Conservation (phyloP, 1,139 yeast genomes). For the Pichia sp. region DNA sequence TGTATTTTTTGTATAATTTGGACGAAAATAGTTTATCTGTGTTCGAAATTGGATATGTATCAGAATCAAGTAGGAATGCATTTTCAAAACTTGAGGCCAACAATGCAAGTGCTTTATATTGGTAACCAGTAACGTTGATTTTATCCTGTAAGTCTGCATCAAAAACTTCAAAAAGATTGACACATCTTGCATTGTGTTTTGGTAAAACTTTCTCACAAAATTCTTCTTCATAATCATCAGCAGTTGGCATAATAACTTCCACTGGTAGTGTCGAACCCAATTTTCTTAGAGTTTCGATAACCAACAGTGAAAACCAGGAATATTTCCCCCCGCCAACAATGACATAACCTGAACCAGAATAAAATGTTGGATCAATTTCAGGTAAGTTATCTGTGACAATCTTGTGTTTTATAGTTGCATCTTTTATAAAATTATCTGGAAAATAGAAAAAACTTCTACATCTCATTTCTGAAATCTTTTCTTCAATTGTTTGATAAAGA, state of each 20-base stretch:
- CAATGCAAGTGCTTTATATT: slow-evolving; percentile 50
- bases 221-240: slow-evolving; percentile 40
- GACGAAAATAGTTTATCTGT: slow-evolving; percentile 44
- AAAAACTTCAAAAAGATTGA: slow-evolving; percentile 34
- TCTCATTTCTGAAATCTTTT: slow-evolving; percentile 21
- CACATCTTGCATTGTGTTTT: slow-evolving; percentile 38
- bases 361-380: slow-evolving; percentile 28
- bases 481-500: slow-evolving; percentile 22
- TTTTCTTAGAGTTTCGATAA: slow-evolving; percentile 56
- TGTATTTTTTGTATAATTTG: slow-evolving; percentile 29
- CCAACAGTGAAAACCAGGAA: slow-evolving; percentile 63
- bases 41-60: slow-evolving; percentile 45
- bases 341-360: slow-evolving; percentile 65
- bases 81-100: slow-evolving; percentile 45
- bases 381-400: slow-evolving; percentile 22
- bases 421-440: slow-evolving; percentile 20
- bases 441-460: slow-evolving; percentile 21
- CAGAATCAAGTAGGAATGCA: slow-evolving; percentile 46
- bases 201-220: slow-evolving; percentile 43
- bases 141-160: slow-evolving; percentile 21
- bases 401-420: slow-evolving; percentile 21
- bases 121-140: slow-evolving; percentile 40
- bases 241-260: slow-evolving; percentile 51
- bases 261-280: slow-evolving; percentile 61
- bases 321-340: slow-evolving; percentile 75